phyloP scores from a whole-genome alignment of 306 rosid species.

The Glycyrrhiza uralensis region DNA sequence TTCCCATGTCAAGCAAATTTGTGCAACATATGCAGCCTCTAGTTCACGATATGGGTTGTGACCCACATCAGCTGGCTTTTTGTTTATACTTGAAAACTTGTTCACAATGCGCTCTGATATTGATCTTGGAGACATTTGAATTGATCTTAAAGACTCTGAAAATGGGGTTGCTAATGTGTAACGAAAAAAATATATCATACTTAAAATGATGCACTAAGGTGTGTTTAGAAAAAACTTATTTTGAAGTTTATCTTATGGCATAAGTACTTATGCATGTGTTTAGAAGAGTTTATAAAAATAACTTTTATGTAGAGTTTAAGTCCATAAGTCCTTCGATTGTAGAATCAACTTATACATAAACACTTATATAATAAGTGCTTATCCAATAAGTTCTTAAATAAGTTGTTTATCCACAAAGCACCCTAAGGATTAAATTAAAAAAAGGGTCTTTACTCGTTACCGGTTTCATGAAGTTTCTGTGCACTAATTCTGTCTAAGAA shows the following conservation, averaged over 20 bases:
- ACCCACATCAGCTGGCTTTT: constrained; percentile 36
- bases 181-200: background rate
- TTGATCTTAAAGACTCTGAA: constrained; percentile 72
- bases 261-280: no score
- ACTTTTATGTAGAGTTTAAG: no score
- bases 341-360: no score
- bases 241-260: no score
- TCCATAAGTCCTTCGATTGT: no score
- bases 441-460: constrained; percentile 24
- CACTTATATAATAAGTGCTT: no score
- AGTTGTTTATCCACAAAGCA: no score
- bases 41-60: constrained; percentile 68
- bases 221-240: no score
- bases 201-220: background rate
- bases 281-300: no score
- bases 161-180: background rate
- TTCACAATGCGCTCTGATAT: constrained; percentile 67
- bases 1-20: constrained; percentile 88
- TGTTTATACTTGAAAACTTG: constrained; percentile 43
- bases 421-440: background rate
- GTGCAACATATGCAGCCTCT: constrained; percentile 82
- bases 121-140: constrained; percentile 71
- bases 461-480: constrained; percentile 81
- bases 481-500: constrained; percentile 70
- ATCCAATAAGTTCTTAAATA: no score